Percentiles rank a stretch among this genome's conserved stretches.
phyloP scores from a whole-genome alignment of 495 filamentous ascomycete genomes.

The Tuber calosporum region DNA sequence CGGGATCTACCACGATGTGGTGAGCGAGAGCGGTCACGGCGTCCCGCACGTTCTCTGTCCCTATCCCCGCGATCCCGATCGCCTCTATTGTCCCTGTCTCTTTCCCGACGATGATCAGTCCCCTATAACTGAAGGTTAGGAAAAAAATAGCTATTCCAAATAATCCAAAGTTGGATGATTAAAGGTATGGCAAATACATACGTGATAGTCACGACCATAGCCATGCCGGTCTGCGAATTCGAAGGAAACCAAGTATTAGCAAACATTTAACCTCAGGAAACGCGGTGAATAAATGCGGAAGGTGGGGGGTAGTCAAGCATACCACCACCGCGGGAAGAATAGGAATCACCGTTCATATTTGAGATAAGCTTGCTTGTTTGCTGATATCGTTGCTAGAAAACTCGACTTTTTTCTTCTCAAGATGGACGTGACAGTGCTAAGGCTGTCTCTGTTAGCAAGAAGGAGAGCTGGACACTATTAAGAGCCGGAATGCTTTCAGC shows the following conservation, averaged over 20 bases:
- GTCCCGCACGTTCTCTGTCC: conserved; percentile 14
- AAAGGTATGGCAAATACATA: conserved; percentile 18
- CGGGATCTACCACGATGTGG: conserved; percentile 38
- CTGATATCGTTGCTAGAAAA: conserved; percentile 20
- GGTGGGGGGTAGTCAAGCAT: conserved; percentile 12
- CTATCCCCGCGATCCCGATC: conserved; percentile 31
- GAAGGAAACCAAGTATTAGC: background rate
- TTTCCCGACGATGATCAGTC: conserved; percentile 40
- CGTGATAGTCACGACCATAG: conserved; percentile 43
- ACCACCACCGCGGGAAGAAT: conserved; percentile 41
- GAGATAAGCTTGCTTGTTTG: conserved; percentile 7
- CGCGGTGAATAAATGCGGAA: background rate
- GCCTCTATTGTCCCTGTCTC: conserved; percentile 38
- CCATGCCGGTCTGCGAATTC: conserved; percentile 38
- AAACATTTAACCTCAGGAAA: background rate
- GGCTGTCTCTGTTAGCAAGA: background rate
- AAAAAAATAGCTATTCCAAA: background rate
- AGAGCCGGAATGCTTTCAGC: background rate
- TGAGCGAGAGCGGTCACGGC: conserved; percentile 43
- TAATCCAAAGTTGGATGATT: background rate
- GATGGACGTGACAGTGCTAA: background rate
- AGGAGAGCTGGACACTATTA: background rate
- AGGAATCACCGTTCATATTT: conserved; percentile 41
- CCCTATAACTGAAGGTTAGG: conserved; percentile 28
- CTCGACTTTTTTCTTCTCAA: conserved; percentile 8